Evolutionary conservation across 1,284 basidiomycete genomes (phyloP).

Genomic region (Butyriboletus appendiculatus): DNA sequence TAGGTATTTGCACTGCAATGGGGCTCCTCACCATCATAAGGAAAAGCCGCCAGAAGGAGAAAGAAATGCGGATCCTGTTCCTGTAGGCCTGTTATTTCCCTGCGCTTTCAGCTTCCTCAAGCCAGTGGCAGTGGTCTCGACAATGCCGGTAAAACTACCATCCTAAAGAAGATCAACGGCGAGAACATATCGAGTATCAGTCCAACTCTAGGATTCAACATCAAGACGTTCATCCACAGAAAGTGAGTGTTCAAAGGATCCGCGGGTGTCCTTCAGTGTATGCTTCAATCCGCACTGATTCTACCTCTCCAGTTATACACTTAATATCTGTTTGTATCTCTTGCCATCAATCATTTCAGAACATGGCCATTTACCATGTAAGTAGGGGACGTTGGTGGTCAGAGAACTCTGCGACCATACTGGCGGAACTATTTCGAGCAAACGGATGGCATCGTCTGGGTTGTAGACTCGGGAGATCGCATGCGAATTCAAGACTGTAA

Average conservation of each 20-base stretch:
- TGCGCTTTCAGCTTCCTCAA: slow-evolving; percentile 15
- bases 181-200: slow-evolving; percentile 88
- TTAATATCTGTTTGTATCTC: slow-evolving; percentile 83
- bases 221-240: slow-evolving; percentile 91
- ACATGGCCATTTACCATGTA: slow-evolving; percentile 6
- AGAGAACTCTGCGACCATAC: slow-evolving; percentile 93
- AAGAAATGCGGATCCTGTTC: slow-evolving; percentile 95
- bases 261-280: slow-evolving; percentile 19
- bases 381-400: slow-evolving; percentile 97
- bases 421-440: slow-evolving; percentile 99
- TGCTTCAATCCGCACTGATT: slow-evolving; percentile 27
- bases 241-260: slow-evolving; percentile 58
- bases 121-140: slow-evolving; percentile 80
- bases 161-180: slow-evolving; percentile 90
- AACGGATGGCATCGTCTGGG: slow-evolving; percentile 98
- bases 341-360: slow-evolving; percentile 9
- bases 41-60: slow-evolving; percentile 94
- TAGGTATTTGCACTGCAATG: slow-evolving; percentile 46
- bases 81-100: slow-evolving; percentile 56
- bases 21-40: slow-evolving; percentile 96
- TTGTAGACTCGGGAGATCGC: slow-evolving; percentile 93
- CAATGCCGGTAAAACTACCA: slow-evolving; percentile 99
- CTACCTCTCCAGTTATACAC: slow-evolving; percentile 66
- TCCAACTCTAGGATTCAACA: slow-evolving; percentile 98
- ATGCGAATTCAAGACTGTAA: slow-evolving; percentile 89